Base-by-base conservation (phyloP, 352 stramenopile species). In the Phytopythium delawarense region DNA sequence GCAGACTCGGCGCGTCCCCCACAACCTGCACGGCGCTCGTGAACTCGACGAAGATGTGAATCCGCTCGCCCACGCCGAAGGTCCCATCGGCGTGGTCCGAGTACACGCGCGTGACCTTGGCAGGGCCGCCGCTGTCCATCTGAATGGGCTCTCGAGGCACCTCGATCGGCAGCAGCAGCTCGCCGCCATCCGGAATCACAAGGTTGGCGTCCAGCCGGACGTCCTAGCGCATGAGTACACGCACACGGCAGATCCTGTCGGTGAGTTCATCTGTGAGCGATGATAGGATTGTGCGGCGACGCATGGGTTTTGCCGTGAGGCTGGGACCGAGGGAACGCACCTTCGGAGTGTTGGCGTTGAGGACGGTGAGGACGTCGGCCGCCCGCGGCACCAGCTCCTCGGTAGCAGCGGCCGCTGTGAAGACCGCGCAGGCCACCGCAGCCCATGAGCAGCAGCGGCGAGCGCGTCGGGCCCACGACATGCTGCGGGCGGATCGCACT, bases 141-240 rank as follows among this genome's bases (percentile, higher is more conserved):
- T 72, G 53, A 25, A 94, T 76, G 1, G 70, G 35, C 55, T 88
- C 78, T 23, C 70, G 72, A 4, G 82, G 80, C 9, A 94, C 79
- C 63, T 92, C 61, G 37, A 94, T 84, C 23, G 61, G 74, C 0
- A 94, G 61, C 0, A 90, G 67, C 23, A 94, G 54, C 65, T 91
- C 82, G 16, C 82, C 70, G 2, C 80, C 84, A 57, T 91, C 84
- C 0, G 82, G 82, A 28, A 94, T 92, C 51, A 79, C 65, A 7
- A 94, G 59, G 40, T 91, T 91, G 12, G 84, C 81, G 25, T 90
- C 76, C 30, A 93, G 53, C 12, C 76, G 81, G 25, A 93, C 65
- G 32, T 79, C 69, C 72, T 87, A 59, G 11, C 25, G 62, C 7
- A 37, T 20, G 34, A 39, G 34, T 1, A 37, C 28, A 16, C 7